Evolutionary conservation across 306 rosid species (phyloP).

Genomic region (Alnus glutinosa): DNA sequence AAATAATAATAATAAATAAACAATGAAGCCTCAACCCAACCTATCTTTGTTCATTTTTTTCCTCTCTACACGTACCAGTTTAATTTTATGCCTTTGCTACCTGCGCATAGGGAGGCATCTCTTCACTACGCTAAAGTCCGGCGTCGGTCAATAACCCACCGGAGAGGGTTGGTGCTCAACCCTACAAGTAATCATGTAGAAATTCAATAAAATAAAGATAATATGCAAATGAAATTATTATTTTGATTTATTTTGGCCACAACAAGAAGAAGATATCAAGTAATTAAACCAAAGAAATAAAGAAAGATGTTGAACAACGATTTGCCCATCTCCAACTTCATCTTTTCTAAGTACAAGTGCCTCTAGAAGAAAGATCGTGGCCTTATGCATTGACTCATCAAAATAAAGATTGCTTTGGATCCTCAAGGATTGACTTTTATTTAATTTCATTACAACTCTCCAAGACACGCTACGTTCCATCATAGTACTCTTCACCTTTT

Average conservation of each 20-base stretch:
- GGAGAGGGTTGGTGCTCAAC: not conserved
- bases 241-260: not conserved
- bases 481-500: constrained; percentile 1
- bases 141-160: not conserved
- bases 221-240: too few relatives aligned
- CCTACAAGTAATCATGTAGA: not conserved
- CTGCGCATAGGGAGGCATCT: too few relatives aligned
- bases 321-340: constrained; percentile 6
- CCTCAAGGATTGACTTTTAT: constrained; percentile 14
- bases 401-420: constrained; percentile 16
- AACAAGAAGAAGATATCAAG: not conserved
- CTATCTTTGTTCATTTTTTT: too few relatives aligned
- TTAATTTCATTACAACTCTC: not conserved
- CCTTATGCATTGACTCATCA: constrained; percentile 31
- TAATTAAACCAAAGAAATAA: not conserved
- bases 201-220: too few relatives aligned
- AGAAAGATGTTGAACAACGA: constrained; percentile 21
- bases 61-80: too few relatives aligned
- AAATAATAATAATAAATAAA: too few relatives aligned
- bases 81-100: too few relatives aligned
- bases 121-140: too few relatives aligned
- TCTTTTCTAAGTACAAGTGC: constrained; percentile 11
- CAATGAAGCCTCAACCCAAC: too few relatives aligned
- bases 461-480: not conserved
- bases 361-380: constrained; percentile 15